Evolutionary conservation across 805 yeast species (phyloP).

Genomic region (Yamadazyma ubonensis): DNA sequence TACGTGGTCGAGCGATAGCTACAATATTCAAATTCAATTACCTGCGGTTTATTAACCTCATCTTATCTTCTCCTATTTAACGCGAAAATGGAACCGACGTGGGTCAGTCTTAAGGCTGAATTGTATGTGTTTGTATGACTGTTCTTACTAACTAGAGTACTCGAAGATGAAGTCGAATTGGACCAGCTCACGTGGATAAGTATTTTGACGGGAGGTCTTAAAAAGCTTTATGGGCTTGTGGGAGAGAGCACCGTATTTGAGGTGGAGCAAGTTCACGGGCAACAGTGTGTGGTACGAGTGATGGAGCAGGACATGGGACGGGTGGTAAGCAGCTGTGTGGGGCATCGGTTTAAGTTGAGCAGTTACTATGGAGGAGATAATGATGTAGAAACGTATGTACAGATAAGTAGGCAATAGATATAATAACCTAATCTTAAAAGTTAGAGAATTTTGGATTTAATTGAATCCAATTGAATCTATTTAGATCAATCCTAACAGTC

Average conservation of each 20-base stretch:
- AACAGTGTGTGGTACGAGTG: constrained; percentile 25
- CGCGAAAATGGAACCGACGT: constrained; percentile 4
- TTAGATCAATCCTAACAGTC: too few species aligned
- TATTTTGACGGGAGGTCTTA: constrained; percentile 23
- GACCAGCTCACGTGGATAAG: constrained; percentile 35
- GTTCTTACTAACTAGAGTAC: too few species aligned
- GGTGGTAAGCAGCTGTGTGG: constrained; percentile 31
- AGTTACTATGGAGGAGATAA: constrained; percentile 22
- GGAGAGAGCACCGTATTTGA: constrained; percentile 35
- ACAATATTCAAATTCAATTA: constrained; percentile 30
- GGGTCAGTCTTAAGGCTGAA: constrained; percentile 7
- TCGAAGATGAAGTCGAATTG: constrained; percentile 16
- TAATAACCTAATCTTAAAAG: too few species aligned
- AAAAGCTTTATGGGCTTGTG: constrained; percentile 30
- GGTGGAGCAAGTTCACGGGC: constrained; percentile 19
- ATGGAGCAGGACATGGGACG: constrained; percentile 27
- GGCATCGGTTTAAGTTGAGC: constrained; percentile 30
- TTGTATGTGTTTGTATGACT: constrained; percentile 13
- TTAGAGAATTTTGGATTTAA: too few species aligned
- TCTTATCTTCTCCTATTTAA: neutral
- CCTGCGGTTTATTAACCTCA: constrained; percentile 9
- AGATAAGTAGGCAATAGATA: neutral
- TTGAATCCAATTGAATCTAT: too few species aligned
- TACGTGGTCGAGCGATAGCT: constrained; percentile 20
- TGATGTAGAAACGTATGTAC: constrained; percentile 1